phyloP scores from a whole-genome alignment of 345 rosid genomes.

The Eucalyptus pauciflora region DNA sequence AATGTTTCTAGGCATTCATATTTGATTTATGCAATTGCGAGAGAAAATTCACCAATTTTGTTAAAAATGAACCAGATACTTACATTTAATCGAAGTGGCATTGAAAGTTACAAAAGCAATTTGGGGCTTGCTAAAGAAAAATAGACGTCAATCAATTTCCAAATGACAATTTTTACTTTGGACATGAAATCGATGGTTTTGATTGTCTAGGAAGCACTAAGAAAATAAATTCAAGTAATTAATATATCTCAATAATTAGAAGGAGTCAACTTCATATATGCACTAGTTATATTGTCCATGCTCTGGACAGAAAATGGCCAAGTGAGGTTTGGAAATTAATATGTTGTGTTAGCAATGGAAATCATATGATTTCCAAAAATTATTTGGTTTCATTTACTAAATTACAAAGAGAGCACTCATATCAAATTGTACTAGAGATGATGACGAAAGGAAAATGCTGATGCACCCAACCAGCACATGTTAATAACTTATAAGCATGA shows the following conservation, averaged over 20 bases:
- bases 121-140: neutral
- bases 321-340: neutral
- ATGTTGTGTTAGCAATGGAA: neutral
- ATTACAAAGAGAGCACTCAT: neutral
- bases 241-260: neutral
- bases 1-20: neutral
- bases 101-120: neutral
- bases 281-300: neutral
- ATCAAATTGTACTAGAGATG: neutral
- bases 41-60: neutral
- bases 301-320: neutral
- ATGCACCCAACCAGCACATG: neutral
- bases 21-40: neutral
- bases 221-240: neutral
- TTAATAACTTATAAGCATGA: neutral
- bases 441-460: neutral
- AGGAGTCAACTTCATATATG: neutral
- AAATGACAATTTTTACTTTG: neutral
- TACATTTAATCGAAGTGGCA: neutral
- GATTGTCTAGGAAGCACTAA: neutral
- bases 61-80: neutral
- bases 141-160: neutral
- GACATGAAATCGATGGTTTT: neutral
- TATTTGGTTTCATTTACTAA: neutral
- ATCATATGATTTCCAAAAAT: neutral